Percentiles rank a stretch among this genome's conserved stretches.
phyloP scores from a whole-genome alignment of 129 eudicot species.

The Arctium minus region DNA sequence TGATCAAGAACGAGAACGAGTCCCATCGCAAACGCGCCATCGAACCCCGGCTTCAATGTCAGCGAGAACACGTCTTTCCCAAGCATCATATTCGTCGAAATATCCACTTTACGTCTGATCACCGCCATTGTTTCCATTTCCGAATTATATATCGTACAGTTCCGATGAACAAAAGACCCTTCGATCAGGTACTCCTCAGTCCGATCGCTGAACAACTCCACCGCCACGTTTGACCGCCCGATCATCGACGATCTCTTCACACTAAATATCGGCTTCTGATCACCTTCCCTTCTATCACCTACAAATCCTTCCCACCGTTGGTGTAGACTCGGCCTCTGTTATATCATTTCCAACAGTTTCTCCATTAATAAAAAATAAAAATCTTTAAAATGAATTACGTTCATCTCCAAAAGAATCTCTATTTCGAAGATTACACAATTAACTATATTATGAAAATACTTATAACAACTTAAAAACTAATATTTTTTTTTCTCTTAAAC shows the following conservation, averaged over 20 bases:
- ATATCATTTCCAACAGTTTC: no score
- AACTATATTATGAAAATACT: no score
- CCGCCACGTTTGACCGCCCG: conserved; percentile 69
- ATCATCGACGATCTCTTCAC: conserved; percentile 76
- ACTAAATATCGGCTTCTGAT: conserved; percentile 73
- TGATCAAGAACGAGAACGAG: conserved; percentile 69
- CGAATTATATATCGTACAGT: conserved; percentile 40
- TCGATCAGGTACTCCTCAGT: conserved; percentile 68
- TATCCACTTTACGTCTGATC: conserved; percentile 69
- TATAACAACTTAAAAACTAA: no score
- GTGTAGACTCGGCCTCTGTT: conserved; percentile 85
- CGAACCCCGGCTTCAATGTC: conserved; percentile 56
- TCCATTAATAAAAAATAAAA: no score
- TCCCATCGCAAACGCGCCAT: conserved; percentile 82
- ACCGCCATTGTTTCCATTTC: conserved; percentile 47
- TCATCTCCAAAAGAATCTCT: no score
- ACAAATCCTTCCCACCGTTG: conserved; percentile 86
- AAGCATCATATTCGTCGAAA: conserved; percentile 53
- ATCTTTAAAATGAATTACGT: no score
- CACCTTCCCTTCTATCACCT: conserved; percentile 71
- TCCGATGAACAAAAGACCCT: conserved; percentile 56
- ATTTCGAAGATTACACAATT: no score
- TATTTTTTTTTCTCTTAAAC: no score
- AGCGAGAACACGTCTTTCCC: conserved; percentile 74
- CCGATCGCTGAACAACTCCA: conserved; percentile 51